These are phyloP conservation scores for Psilocybe azurescens DNA, from an alignment of 768 basidiomycete genomes.

Conservation along the genomic window DNA sequence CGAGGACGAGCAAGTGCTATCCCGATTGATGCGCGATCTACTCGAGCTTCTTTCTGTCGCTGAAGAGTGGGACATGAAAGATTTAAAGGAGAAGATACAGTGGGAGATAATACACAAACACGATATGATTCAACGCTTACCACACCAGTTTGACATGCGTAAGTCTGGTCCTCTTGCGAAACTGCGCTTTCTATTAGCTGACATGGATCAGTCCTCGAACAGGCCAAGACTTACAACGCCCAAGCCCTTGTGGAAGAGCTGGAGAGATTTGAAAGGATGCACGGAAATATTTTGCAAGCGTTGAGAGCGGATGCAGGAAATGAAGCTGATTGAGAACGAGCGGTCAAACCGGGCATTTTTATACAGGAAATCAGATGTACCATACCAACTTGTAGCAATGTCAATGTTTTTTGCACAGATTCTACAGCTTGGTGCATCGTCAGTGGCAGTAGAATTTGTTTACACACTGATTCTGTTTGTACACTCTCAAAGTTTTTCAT, in stretches of 20 bases:
- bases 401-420: too few relatives aligned
- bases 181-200: too few relatives aligned
- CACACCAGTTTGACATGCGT: slow-evolving; percentile 6
- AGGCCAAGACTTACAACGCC: neutral
- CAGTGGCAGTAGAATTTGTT: too few relatives aligned
- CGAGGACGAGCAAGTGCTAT: neutral
- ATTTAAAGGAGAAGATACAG: slow-evolving; percentile 18
- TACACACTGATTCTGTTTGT: too few relatives aligned
- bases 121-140: slow-evolving; percentile 16
- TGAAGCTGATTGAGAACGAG: too few relatives aligned
- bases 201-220: neutral
- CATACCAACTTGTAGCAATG: too few relatives aligned
- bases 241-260: neutral
- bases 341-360: too few relatives aligned
- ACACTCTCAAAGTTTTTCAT: too few relatives aligned
- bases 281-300: neutral
- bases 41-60: slow-evolving; percentile 17
- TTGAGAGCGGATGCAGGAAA: neutral
- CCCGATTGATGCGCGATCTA: slow-evolving; percentile 11
- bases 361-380: too few relatives aligned
- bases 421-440: too few relatives aligned
- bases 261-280: slow-evolving; percentile 1
- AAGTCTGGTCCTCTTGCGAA: neutral
- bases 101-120: slow-evolving; percentile 16
- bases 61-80: slow-evolving; percentile 21